phyloP scores from a whole-genome alignment of 306 rosid genomes.

The Cicer cuneatum region DNA sequence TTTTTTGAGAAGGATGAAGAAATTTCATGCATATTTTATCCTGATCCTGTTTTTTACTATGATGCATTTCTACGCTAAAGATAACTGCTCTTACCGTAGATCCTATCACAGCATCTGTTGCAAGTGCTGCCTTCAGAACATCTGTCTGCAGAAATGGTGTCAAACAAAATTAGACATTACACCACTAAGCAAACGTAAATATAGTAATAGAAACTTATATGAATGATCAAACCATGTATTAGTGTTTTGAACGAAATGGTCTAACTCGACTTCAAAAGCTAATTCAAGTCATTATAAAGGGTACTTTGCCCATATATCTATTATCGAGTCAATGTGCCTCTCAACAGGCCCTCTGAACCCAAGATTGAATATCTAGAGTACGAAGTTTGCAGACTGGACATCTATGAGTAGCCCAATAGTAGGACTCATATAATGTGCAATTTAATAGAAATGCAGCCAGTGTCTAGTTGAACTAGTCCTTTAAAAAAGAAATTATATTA shows the following conservation, averaged over 20 bases:
- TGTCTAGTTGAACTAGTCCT: slow-evolving; percentile 17
- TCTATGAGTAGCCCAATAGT: background rate
- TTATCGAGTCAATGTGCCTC: background rate
- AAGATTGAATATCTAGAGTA: background rate
- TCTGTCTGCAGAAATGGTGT: slow-evolving; percentile 63
- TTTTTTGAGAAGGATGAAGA: slow-evolving; percentile 15
- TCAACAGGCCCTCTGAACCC: background rate
- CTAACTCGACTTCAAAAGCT: background rate
- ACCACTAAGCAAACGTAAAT: slow-evolving; percentile 21
- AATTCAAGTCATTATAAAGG: slow-evolving; percentile 1
- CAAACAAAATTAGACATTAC: slow-evolving; percentile 37
- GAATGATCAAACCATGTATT: background rate
- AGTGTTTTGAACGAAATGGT: background rate
- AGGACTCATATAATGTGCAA: background rate
- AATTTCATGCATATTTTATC: slow-evolving; percentile 21
- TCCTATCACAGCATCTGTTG: slow-evolving; percentile 93
- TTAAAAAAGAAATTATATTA: background rate
- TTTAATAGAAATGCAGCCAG: slow-evolving; percentile 22
- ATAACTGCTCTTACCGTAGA: slow-evolving; percentile 62
- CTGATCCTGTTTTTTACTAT: slow-evolving; percentile 10
- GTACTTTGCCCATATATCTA: slow-evolving; percentile 2
- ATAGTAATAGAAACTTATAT: slow-evolving; percentile 26
- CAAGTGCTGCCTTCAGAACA: slow-evolving; percentile 94
- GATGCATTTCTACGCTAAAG: slow-evolving; percentile 25
- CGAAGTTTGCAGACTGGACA: background rate